Evolutionary conservation across 1,139 yeast species (phyloP).

Genomic region (Yamadazyma membranifaciens): DNA sequence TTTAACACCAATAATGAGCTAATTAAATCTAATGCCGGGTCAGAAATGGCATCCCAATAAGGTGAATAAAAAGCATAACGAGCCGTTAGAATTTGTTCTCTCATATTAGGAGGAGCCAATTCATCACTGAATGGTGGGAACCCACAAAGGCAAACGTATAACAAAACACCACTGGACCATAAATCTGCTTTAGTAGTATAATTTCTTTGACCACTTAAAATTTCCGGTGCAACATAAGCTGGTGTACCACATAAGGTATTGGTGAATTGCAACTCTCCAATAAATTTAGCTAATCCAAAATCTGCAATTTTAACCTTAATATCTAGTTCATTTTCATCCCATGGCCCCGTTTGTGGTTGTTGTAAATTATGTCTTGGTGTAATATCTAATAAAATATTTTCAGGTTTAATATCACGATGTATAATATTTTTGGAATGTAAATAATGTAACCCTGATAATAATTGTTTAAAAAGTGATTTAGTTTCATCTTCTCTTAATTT

Average conservation of each 20-base stretch:
- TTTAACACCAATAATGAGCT: slow-evolving; percentile 59
- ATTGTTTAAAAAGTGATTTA: slow-evolving; percentile 56
- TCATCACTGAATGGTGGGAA: slow-evolving; percentile 86
- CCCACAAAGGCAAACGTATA: slow-evolving; percentile 78
- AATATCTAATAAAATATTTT: slow-evolving; percentile 77
- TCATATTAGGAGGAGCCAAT: slow-evolving; percentile 74
- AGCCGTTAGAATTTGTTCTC: slow-evolving; percentile 67
- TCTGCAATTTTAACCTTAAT: slow-evolving; percentile 75
- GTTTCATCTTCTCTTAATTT: slow-evolving; percentile 62
- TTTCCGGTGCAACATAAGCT: slow-evolving; percentile 83
- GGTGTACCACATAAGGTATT: slow-evolving; percentile 83
- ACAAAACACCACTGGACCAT: slow-evolving; percentile 78
- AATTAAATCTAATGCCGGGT: slow-evolving; percentile 63
- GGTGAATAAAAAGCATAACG: slow-evolving; percentile 76
- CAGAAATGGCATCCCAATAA: slow-evolving; percentile 72
- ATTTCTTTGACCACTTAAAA: slow-evolving; percentile 49
- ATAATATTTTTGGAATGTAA: slow-evolving; percentile 75
- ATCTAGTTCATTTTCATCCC: slow-evolving; percentile 63
- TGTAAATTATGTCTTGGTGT: slow-evolving; percentile 38
- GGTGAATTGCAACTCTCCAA: slow-evolving; percentile 74
- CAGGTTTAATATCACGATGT: slow-evolving; percentile 88
- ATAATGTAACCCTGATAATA: slow-evolving; percentile 60
- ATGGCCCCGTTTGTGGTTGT: slow-evolving; percentile 67
- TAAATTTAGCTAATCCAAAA: slow-evolving; percentile 76
- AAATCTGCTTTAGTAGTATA: slow-evolving; percentile 72